A percentile compares a stretch with the other conserved stretches of the same genome.
These are phyloP conservation scores for Trichomonas tenax DNA, from an alignment of 208 protist species.

Conservation along the genomic window DNA sequence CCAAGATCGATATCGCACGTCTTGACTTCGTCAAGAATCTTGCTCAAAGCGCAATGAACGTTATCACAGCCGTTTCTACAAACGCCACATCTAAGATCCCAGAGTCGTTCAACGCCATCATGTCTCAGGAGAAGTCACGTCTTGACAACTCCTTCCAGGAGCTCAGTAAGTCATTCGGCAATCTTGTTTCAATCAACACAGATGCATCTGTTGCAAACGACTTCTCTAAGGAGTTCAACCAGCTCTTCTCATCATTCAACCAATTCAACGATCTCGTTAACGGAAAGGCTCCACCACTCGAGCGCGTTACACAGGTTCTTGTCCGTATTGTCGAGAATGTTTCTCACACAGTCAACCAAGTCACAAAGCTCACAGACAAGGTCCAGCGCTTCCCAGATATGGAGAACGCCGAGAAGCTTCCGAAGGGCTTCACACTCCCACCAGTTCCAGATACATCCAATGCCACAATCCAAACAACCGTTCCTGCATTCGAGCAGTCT, in stretches of 20 bases:
- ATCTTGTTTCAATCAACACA: not conserved
- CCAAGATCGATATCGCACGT: not conserved
- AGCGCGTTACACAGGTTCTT: not conserved
- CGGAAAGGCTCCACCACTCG: not conserved
- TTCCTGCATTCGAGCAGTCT: not conserved
- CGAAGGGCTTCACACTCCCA: not conserved
- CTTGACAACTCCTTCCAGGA: not conserved
- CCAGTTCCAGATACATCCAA: not conserved
- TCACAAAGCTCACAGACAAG: not conserved
- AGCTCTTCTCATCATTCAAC: not conserved
- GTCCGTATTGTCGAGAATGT: not conserved
- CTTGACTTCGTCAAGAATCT: not conserved
- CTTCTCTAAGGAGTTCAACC: not conserved
- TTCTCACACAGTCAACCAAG: no score
- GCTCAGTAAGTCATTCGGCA: not conserved
- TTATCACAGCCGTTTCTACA: not conserved
- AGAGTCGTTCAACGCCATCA: not conserved
- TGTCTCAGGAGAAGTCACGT: not conserved
- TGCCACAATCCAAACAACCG: not conserved
- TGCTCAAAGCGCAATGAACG: not conserved
- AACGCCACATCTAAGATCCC: not conserved
- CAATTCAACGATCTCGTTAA: not conserved
- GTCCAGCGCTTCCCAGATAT: not conserved
- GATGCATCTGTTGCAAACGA: not conserved
- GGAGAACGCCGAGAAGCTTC: not conserved